Percentiles rank a stretch among this genome's conserved stretches.
phyloP scores from a whole-genome alignment of 345 rosid species.

The Lumnitzera littorea region DNA sequence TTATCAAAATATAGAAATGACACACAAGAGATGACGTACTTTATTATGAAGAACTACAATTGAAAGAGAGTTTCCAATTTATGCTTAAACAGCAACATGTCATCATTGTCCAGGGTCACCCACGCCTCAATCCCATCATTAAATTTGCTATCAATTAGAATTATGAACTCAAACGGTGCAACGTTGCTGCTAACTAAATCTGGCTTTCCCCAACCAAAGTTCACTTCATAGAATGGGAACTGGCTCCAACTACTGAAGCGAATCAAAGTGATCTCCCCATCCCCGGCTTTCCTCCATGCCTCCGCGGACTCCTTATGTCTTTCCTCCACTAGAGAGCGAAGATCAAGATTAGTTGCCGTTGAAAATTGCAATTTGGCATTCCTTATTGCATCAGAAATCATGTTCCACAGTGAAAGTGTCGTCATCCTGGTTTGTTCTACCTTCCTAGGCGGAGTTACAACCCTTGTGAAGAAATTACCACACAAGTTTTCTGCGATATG shows the following conservation, averaged over 20 bases:
- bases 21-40: too few species aligned
- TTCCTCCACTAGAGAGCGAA: neutral
- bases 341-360: neutral
- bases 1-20: too few species aligned
- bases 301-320: neutral
- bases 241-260: constrained; percentile 26
- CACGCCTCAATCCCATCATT: too few species aligned
- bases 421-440: neutral
- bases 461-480: too few species aligned
- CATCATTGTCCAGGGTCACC: neutral
- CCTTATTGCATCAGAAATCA: constrained; percentile 8
- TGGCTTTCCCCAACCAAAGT: constrained; percentile 64
- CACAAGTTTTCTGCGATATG: too few species aligned
- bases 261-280: constrained; percentile 14
- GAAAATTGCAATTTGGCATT: neutral
- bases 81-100: too few species aligned
- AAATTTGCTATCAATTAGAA: too few species aligned
- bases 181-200: constrained; percentile 21
- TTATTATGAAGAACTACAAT: too few species aligned
- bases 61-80: too few species aligned
- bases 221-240: constrained; percentile 32
- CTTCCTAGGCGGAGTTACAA: too few species aligned
- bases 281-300: neutral
- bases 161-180: constrained; percentile 9
- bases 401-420: constrained; percentile 13